phyloP scores from a whole-genome alignment of 164 flowering plant species.

The Cinnamomum micranthum region DNA sequence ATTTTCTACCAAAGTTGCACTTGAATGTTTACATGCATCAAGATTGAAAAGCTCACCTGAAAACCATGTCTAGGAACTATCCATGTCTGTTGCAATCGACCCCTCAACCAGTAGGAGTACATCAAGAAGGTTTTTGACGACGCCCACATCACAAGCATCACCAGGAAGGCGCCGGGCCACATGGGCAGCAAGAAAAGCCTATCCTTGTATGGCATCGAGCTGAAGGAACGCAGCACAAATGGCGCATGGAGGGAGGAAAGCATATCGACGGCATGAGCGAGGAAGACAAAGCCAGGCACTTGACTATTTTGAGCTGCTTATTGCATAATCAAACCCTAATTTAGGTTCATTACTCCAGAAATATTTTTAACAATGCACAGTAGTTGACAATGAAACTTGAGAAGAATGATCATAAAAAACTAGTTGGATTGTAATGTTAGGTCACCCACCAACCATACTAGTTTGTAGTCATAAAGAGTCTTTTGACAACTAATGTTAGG shows the following conservation, averaged over 20 bases:
- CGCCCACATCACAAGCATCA: conserved; percentile 66
- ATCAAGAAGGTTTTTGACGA: conserved; percentile 55
- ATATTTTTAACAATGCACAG: too few relatives aligned
- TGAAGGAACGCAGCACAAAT: conserved; percentile 49
- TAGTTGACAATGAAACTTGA: too few relatives aligned
- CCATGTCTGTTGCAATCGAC: conserved; percentile 70
- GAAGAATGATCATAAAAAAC: too few relatives aligned
- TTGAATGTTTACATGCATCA: not conserved
- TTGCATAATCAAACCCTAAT: not conserved
- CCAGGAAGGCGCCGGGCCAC: conserved; percentile 47
- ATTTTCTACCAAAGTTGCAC: not conserved
- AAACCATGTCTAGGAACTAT: conserved; percentile 80
- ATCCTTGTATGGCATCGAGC: conserved; percentile 46
- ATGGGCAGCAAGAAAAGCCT: conserved; percentile 46
- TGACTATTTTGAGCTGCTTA: conserved; percentile 39
- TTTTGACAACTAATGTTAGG: too few relatives aligned
- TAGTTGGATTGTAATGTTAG: too few relatives aligned
- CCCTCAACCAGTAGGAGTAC: conserved; percentile 56
- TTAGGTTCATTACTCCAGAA: too few relatives aligned
- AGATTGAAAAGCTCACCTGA: conserved; percentile 46
- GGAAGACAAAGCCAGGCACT: conserved; percentile 81
- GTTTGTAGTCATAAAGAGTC: too few relatives aligned
- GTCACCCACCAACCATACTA: too few relatives aligned
- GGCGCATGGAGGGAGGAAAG: conserved; percentile 60
- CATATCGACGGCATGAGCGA: conserved; percentile 78